Conservation (phyloP, 2,329 filamentous ascomycete species). For the Tolypocladium inflatum region DNA sequence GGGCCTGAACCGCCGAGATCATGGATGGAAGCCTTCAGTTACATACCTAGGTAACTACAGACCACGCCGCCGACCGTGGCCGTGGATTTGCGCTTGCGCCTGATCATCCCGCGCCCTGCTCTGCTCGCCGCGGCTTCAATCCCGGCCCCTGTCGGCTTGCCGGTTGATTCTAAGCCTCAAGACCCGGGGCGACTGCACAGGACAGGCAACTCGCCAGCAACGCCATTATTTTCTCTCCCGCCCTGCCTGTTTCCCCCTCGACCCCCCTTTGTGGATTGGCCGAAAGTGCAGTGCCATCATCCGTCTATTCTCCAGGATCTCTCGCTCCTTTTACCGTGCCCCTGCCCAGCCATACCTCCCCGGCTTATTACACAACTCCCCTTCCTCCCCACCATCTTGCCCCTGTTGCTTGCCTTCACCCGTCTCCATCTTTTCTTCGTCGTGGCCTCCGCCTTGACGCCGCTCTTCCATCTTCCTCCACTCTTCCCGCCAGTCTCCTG, state of each 20-base stretch:
- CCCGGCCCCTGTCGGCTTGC: neutral
- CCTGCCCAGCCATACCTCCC: neutral
- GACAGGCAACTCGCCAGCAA: too few species aligned
- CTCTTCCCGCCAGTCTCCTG: neutral
- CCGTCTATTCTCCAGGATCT: neutral
- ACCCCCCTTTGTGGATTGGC: too few species aligned
- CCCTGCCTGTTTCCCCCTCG: too few species aligned
- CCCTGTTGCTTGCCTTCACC: neutral
- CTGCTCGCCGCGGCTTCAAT: neutral
- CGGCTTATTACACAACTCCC: neutral
- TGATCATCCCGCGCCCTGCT: neutral
- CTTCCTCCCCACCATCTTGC: neutral
- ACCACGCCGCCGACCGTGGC: too few species aligned
- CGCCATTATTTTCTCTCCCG: too few species aligned
- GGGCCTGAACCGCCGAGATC: neutral
- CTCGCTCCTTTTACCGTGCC: neutral
- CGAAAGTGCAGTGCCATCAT: neutral
- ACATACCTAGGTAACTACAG: too few species aligned
- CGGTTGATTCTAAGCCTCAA: neutral
- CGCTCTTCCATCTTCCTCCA: neutral
- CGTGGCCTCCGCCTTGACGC: neutral
- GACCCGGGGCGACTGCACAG: neutral
- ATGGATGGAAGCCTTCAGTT: neutral
- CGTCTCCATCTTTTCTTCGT: neutral
- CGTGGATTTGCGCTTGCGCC: neutral